phyloP scores from a whole-genome alignment of 768 basidiomycete species.

The Podaxis rugospora region DNA sequence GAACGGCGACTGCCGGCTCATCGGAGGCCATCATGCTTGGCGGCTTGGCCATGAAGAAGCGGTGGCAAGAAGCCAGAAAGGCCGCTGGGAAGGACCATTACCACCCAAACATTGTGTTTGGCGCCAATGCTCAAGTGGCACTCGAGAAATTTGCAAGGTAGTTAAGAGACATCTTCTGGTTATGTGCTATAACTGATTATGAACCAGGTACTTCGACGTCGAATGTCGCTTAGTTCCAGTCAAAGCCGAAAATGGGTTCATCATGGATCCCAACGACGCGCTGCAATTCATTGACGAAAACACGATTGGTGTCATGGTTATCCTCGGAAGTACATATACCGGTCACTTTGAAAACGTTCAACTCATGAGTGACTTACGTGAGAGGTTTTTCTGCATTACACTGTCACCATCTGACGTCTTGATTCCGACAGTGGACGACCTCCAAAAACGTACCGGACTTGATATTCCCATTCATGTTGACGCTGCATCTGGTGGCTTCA shows the following conservation, averaged over 20 bases:
- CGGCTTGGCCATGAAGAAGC: conserved; percentile 64
- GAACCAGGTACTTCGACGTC: conserved; percentile 51
- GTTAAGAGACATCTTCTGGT: background rate
- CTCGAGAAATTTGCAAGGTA: conserved; percentile 62
- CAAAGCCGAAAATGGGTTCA: conserved; percentile 37
- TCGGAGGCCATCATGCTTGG: conserved; percentile 70
- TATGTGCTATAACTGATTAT: background rate
- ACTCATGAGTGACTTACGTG: conserved; percentile 47
- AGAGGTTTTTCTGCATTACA: conserved; percentile 13
- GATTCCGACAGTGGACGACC: conserved; percentile 39
- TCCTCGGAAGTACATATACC: conserved; percentile 51
- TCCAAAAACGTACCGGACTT: conserved; percentile 49
- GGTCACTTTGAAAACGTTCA: conserved; percentile 61
- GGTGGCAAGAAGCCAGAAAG: conserved; percentile 62
- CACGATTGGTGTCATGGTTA: conserved; percentile 63
- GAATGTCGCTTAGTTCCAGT: conserved; percentile 50
- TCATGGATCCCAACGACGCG: conserved; percentile 55
- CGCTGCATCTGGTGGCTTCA: conserved; percentile 58
- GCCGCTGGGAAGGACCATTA: conserved; percentile 49
- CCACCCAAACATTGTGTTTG: conserved; percentile 57
- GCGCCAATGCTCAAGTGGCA: conserved; percentile 59
- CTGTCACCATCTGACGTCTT: background rate
- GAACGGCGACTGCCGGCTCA: conserved; percentile 61
- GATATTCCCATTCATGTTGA: conserved; percentile 67
- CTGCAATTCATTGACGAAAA: conserved; percentile 63